phyloP scores from a whole-genome alignment of 306 rosid genomes.

The Cicer bijugum region DNA sequence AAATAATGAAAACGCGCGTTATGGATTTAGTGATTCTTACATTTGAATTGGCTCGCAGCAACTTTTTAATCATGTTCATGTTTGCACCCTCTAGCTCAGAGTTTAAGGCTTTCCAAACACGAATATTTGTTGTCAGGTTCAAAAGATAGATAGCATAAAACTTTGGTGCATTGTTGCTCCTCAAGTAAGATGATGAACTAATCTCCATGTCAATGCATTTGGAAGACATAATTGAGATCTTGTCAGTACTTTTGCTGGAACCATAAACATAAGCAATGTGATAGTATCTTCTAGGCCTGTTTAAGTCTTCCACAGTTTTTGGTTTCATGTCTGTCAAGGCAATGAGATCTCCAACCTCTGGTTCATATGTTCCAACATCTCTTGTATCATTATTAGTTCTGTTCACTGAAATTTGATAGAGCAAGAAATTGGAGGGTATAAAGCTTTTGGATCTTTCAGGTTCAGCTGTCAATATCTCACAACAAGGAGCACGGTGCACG shows the following conservation, averaged over 20 bases:
- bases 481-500: conserved; percentile 39
- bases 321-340: conserved; percentile 57
- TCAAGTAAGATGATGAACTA: not conserved
- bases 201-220: conserved; percentile 19
- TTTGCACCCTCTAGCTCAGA: conserved; percentile 33
- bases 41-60: conserved; percentile 47
- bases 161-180: conserved; percentile 19
- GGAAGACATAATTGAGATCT: conserved; percentile 35
- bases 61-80: conserved; percentile 41
- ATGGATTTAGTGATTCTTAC: conserved; percentile 46
- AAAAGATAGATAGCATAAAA: conserved; percentile 43
- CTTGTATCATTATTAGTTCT: not conserved
- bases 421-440: conserved; percentile 33
- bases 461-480: conserved; percentile 40
- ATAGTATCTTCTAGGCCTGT: conserved; percentile 37
- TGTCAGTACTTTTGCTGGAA: not conserved
- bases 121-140: conserved; percentile 49
- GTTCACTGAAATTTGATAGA: conserved; percentile 37
- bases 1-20: not conserved
- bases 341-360: conserved; percentile 58
- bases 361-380: conserved; percentile 42
- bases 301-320: conserved; percentile 47
- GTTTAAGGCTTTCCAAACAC: conserved; percentile 51
- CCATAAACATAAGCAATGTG: conserved; percentile 53
- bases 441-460: not conserved